Evolutionary conservation across 116 monocot genomes (phyloP).

Genomic region (Dioscorea cayenensis): DNA sequence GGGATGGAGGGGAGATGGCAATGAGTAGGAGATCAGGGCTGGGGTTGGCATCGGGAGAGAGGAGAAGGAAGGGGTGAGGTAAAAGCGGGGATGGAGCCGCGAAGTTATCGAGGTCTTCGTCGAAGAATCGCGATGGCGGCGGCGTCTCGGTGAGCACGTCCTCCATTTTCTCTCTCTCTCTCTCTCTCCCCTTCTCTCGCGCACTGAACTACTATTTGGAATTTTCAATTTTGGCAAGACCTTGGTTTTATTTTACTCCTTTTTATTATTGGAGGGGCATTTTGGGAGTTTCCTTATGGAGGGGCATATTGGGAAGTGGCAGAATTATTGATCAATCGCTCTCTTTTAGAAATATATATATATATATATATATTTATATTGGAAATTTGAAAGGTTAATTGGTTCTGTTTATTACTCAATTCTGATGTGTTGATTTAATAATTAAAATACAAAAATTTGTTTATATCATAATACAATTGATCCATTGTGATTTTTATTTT

Average conservation of each 20-base stretch:
- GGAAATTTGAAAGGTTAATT: too few species aligned
- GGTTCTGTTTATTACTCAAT: too few species aligned
- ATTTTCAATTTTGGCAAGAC: too few species aligned
- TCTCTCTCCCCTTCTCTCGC: background rate
- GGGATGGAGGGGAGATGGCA: conserved; percentile 53
- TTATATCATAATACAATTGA: too few species aligned
- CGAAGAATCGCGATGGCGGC: conserved; percentile 84
- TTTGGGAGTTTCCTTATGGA: background rate
- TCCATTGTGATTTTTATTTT: background rate
- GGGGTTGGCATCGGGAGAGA: conserved; percentile 25
- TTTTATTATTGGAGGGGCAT: too few species aligned
- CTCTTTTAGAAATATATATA: too few species aligned
- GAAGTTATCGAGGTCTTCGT: conserved; percentile 88
- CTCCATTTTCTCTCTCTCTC: conserved; percentile 39
- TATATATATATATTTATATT: too few species aligned
- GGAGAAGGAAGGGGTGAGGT: conserved; percentile 46
- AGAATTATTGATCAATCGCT: background rate
- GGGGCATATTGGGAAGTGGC: background rate
- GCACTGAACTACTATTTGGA: too few species aligned
- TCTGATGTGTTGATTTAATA: too few species aligned
- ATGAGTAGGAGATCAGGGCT: conserved; percentile 29
- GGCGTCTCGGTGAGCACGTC: conserved; percentile 71
- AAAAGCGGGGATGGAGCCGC: conserved; percentile 27
- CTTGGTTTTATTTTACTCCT: too few species aligned
- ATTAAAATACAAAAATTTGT: too few species aligned